These are phyloP conservation scores for Monilinia vaccinii-corymbosi DNA, from an alignment of 2,329 filamentous ascomycete genomes.

Conservation along the genomic window DNA sequence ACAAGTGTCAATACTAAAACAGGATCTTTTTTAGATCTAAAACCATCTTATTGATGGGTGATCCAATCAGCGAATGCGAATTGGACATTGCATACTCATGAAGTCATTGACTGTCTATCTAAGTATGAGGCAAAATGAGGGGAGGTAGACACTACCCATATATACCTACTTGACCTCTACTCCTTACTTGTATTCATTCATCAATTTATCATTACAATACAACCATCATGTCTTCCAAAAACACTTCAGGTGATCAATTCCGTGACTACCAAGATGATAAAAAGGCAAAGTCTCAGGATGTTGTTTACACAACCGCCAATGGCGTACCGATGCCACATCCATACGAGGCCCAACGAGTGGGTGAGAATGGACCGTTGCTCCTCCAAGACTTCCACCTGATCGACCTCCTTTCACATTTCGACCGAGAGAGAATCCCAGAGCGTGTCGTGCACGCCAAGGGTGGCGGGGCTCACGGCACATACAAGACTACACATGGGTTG, in stretches of 20 bases:
- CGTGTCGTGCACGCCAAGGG: slow-evolving; percentile 52
- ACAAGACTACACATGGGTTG: slow-evolving; percentile 40
- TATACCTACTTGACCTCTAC: background rate
- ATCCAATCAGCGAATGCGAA: background rate
- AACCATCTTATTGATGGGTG: background rate
- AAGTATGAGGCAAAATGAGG: background rate
- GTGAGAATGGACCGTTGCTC: slow-evolving; percentile 44
- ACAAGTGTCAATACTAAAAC: background rate
- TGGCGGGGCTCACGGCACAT: slow-evolving; percentile 46
- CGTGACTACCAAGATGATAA: slow-evolving; percentile 35
- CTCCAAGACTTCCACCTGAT: slow-evolving; percentile 53
- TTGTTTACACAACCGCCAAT: slow-evolving; percentile 40
- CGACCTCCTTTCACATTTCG: slow-evolving; percentile 51
- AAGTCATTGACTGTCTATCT: background rate
- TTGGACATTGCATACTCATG: background rate
- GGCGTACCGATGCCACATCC: slow-evolving; percentile 43
- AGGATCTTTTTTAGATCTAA: background rate
- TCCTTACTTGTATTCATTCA: background rate
- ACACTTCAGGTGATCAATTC: slow-evolving; percentile 33
- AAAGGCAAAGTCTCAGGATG: slow-evolving; percentile 32
- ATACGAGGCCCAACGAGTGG: slow-evolving; percentile 41
- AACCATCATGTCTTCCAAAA: slow-evolving; percentile 20
- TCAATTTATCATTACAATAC: background rate
- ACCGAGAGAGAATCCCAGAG: slow-evolving; percentile 49
- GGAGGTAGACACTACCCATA: background rate